Base-by-base conservation (phyloP, 768 basidiomycete species). In the Lentinula boryana region DNA sequence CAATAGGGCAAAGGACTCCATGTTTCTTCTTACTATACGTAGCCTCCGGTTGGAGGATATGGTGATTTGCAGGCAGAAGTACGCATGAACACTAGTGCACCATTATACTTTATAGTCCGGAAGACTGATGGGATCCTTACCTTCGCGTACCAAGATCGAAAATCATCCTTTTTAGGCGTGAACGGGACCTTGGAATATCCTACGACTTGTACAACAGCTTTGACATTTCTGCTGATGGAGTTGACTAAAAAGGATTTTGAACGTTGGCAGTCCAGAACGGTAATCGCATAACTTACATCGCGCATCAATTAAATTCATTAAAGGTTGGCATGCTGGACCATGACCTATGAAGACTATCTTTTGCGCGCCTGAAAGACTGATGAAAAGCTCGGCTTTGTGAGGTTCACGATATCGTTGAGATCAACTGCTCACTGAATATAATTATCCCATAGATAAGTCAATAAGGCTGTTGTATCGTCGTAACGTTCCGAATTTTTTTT, bases 401-500 rank as follows among this genome's bases (percentile, higher is more conserved):
- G n/a, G 52, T 56, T 52, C 5, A 27, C 27, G 27, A 27, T 27
- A 16, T 38, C 9, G 7, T 9, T 16, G 13, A 6, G 21, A 43
- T 52, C 61, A 49, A 51, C n/a, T 16, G 70, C 90, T 62, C 66
- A 97, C 95, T 90, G 86, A 63, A 98, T 79, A 68, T 95, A 95
- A 68, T 98, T 96, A 71, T 98, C 96, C 97, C 97, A 99, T 10
- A 98, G 72, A 70, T 98, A 96, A 3, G 80, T 79, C 61, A 96
- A 70, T 23, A 48, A 41, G 12, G 43, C 36, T 49, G 44, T 31
- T 13, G 57, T 32, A n/a, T 58, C 44, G 15, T 58, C 57, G 32
- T 48, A 49, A 16, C 44, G 36, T 27, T 27, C 36, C 36, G 23
- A 5, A 44, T 48, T 58, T 15, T 58, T 48, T 12, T 43, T 56